A percentile compares a stretch with the other conserved stretches of the same genome.
Conservation (phyloP, 2,329 filamentous ascomycete genomes). For the Rugonectria rugulosa region DNA sequence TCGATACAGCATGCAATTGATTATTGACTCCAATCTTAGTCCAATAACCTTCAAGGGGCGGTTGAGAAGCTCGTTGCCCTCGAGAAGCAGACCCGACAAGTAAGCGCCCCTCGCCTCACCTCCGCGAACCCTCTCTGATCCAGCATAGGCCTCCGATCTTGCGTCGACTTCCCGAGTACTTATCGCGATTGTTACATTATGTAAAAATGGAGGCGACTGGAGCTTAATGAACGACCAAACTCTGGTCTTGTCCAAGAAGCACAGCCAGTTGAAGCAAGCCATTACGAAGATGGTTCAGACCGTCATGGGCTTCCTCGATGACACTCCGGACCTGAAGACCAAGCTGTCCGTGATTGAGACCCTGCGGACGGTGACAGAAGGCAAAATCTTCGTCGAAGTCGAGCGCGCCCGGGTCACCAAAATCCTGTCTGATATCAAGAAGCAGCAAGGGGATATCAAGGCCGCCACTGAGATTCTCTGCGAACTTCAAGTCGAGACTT, state of each 20-base stretch:
- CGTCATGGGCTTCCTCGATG: conserved; percentile 90
- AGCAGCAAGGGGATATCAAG: conserved; percentile 89
- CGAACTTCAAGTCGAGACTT: conserved; percentile 98
- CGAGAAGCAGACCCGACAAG: conserved; percentile 98
- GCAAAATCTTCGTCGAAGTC: conserved; percentile 99
- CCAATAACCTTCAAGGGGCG: conserved; percentile 77
- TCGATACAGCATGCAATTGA: neutral
- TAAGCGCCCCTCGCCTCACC: conserved; percentile 49
- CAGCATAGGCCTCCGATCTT: conserved; percentile 85
- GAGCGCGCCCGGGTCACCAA: conserved; percentile 95
- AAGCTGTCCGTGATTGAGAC: conserved; percentile 96
- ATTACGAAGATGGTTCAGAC: conserved; percentile 99
- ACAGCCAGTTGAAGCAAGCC: conserved; percentile 99
- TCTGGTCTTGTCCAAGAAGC: conserved; percentile 95
- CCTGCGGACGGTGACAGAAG: conserved; percentile 93
- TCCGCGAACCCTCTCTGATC: conserved; percentile 25
- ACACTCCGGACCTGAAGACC: conserved; percentile 82
- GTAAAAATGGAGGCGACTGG: conserved; percentile 94
- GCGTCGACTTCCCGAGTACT: conserved; percentile 92
- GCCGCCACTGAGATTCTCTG: conserved; percentile 92
- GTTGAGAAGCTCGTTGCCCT: conserved; percentile 91
- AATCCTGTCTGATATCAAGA: conserved; percentile 97
- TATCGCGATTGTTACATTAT: conserved; percentile 88
- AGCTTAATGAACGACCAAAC: conserved; percentile 95
- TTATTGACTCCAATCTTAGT: conserved; percentile 52